These are phyloP conservation scores for Psidium friedrichsthalianum DNA, from an alignment of 345 rosid species.

Conservation along the genomic window DNA sequence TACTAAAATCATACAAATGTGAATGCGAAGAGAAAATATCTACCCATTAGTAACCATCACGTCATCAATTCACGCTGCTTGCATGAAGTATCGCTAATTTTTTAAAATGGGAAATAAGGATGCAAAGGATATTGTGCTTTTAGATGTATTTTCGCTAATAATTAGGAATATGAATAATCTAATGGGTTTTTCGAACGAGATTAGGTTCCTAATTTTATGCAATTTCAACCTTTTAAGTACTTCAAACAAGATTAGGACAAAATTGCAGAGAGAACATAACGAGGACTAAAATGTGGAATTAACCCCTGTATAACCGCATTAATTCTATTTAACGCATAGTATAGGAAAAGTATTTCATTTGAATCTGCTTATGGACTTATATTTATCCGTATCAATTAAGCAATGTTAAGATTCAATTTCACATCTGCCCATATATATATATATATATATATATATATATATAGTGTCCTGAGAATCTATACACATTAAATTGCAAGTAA, in stretches of 20 bases:
- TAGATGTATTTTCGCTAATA: background rate
- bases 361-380: background rate
- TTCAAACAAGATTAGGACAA: background rate
- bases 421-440: too few species aligned
- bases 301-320: background rate
- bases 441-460: too few species aligned
- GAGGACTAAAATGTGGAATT: background rate
- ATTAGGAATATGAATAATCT: background rate
- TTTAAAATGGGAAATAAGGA: background rate
- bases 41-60: too few species aligned
- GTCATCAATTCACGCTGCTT: too few species aligned
- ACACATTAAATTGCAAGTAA: background rate
- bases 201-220: background rate
- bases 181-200: background rate
- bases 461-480: background rate
- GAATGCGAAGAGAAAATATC: too few species aligned
- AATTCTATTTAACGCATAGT: background rate
- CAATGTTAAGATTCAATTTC: background rate
- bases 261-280: background rate
- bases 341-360: background rate
- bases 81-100: background rate
- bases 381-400: background rate
- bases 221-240: background rate
- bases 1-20: background rate
- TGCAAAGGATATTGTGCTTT: background rate